Conservation (phyloP, 2,329 filamentous ascomycete species). For the Knufia fluminis region DNA sequence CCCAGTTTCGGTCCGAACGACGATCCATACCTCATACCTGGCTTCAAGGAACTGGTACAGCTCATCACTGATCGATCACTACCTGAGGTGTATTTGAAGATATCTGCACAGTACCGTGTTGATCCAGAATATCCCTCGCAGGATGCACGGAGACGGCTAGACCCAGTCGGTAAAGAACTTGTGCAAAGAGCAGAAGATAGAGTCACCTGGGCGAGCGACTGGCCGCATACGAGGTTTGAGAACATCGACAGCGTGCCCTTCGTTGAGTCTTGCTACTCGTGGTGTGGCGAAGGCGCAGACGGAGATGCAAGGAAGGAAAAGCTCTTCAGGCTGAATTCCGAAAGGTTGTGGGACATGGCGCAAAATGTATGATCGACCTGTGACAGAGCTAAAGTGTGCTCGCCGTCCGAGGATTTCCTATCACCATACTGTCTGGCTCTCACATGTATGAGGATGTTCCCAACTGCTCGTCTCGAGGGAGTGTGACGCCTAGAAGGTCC, state of each 20-base stretch:
- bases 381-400: no score
- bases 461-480: no score
- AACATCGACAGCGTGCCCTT: slow-evolving; percentile 48
- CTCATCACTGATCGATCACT: slow-evolving; percentile 33
- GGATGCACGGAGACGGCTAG: slow-evolving; percentile 38
- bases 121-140: slow-evolving; percentile 25
- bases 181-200: slow-evolving; percentile 36
- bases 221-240: slow-evolving; percentile 56
- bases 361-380: background rate
- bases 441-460: no score
- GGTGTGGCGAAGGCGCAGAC: slow-evolving; percentile 31
- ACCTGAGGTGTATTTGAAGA: slow-evolving; percentile 43
- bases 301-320: slow-evolving; percentile 25
- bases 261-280: slow-evolving; percentile 44
- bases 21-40: slow-evolving; percentile 39
- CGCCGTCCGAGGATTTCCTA: no score
- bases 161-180: slow-evolving; percentile 43
- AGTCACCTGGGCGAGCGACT: slow-evolving; percentile 53
- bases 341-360: slow-evolving; percentile 39
- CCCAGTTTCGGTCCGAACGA: slow-evolving; percentile 31
- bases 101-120: slow-evolving; percentile 51
- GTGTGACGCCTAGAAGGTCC: no score
- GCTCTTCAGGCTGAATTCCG: slow-evolving; percentile 48
- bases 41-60: slow-evolving; percentile 41
- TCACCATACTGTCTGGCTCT: no score